Percentiles rank a stretch among this genome's conserved stretches.
These are phyloP conservation scores for Lactuca saligna DNA, from an alignment of 129 eudicot genomes.

Conservation along the genomic window DNA sequence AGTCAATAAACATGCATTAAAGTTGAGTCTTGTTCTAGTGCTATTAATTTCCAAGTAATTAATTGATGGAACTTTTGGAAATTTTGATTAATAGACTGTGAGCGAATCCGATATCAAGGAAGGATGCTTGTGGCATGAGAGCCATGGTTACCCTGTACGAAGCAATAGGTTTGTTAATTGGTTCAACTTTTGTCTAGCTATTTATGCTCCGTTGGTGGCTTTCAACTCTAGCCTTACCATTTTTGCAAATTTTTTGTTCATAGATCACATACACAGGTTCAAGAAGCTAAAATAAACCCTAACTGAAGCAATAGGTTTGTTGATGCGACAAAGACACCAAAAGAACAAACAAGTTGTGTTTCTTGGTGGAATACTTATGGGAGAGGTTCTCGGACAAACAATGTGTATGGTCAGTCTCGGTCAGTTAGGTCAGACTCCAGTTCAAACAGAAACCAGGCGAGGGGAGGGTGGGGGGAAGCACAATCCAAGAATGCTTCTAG, in stretches of 20 bases:
- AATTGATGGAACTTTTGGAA: too few relatives aligned
- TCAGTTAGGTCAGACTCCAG: background rate
- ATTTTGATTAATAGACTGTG: slow-evolving; percentile 13
- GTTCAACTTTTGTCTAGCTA: background rate
- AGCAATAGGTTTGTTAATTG: slow-evolving; percentile 12
- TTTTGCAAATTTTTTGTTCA: background rate
- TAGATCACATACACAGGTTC: background rate
- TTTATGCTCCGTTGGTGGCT: background rate
- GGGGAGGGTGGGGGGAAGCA: too few relatives aligned
- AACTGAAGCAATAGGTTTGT: slow-evolving; percentile 11
- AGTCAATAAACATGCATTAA: background rate
- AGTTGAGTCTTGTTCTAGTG: background rate
- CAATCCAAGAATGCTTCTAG: background rate
- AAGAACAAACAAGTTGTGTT: background rate
- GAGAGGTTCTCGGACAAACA: background rate
- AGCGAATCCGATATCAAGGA: slow-evolving; percentile 14
- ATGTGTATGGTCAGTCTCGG: background rate
- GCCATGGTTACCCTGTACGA: slow-evolving; percentile 5
- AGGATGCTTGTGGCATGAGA: slow-evolving; percentile 22
- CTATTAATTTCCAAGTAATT: background rate
- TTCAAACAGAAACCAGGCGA: background rate
- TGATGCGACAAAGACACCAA: background rate
- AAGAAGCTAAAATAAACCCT: background rate
- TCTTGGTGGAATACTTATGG: background rate
- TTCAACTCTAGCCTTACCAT: background rate